Conservation (phyloP, 768 basidiomycete genomes). For the Trametes sanguinea region DNA sequence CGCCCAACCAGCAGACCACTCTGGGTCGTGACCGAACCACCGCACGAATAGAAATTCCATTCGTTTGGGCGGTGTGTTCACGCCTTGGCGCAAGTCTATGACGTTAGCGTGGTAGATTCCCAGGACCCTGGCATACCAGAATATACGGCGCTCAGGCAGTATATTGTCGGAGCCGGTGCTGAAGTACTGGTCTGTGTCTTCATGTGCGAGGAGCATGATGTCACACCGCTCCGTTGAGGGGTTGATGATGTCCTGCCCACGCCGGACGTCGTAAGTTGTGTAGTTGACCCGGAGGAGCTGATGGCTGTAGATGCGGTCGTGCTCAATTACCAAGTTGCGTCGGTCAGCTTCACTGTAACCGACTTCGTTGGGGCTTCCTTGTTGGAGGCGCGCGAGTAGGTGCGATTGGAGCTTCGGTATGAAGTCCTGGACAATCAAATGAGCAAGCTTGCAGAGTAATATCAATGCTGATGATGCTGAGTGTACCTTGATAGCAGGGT, state of each 20-base stretch:
- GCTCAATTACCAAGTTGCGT: not conserved
- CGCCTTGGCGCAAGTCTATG: conserved; percentile 21
- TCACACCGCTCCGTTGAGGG: conserved; percentile 34
- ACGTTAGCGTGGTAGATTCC: conserved; percentile 34
- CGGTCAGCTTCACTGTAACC: too few species aligned
- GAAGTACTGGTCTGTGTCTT: conserved; percentile 9
- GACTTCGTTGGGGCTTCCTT: not conserved
- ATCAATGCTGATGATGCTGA: not conserved
- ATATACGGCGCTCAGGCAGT: conserved; percentile 4
- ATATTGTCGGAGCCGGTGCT: not conserved
- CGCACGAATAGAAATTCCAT: conserved; percentile 43
- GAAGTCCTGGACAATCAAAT: not conserved
- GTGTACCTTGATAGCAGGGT: not conserved
- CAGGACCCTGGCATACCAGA: conserved; percentile 33
- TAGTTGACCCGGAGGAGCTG: conserved; percentile 38
- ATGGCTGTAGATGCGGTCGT: conserved; percentile 35
- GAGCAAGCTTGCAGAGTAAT: not conserved
- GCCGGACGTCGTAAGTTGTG: conserved; percentile 45
- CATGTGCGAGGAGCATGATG: conserved; percentile 30
- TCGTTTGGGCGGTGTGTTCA: conserved; percentile 15
- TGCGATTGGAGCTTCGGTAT: not conserved
- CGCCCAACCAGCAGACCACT: conserved; percentile 31
- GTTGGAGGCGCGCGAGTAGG: not conserved
- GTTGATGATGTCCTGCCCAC: conserved; percentile 44
- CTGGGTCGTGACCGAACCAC: conserved; percentile 37